phyloP scores from a whole-genome alignment of 208 protist species.

The Leishmania martiniquensis region DNA sequence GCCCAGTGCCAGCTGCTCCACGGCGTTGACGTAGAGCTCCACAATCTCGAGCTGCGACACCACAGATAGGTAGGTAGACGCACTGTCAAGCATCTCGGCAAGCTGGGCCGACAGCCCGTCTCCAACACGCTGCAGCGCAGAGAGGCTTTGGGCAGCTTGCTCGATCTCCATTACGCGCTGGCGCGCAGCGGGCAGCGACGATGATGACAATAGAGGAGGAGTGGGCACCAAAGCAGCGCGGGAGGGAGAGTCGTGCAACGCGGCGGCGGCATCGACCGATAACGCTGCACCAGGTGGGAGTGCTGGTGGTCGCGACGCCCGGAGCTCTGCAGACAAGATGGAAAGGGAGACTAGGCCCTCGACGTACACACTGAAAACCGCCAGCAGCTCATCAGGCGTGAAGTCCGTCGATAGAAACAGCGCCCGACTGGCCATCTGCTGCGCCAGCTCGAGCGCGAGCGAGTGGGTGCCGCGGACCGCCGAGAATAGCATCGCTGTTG shows the following conservation, averaged over 20 bases:
- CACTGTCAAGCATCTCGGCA: conserved; percentile 50
- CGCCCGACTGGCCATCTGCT: conserved; percentile 61
- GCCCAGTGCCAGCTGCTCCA: conserved; percentile 27
- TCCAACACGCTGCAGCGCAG: conserved; percentile 50
- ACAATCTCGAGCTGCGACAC: conserved; percentile 62
- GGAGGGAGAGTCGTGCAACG: background rate
- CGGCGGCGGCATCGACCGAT: background rate
- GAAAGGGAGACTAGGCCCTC: conserved; percentile 45
- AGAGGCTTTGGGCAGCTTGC: conserved; percentile 49
- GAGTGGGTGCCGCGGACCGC: conserved; percentile 32
- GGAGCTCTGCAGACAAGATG: conserved; percentile 30
- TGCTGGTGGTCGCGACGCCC: background rate
- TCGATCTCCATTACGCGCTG: conserved; percentile 31
- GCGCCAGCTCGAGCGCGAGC: conserved; percentile 40
- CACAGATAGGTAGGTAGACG: conserved; percentile 61
- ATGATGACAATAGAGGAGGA: background rate
- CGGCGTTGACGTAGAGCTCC: conserved; percentile 49
- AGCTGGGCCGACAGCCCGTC: conserved; percentile 65
- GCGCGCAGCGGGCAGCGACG: background rate
- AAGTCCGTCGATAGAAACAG: conserved; percentile 85
- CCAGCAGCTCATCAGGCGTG: conserved; percentile 73
- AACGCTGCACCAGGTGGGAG: background rate
- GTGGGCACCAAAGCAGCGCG: background rate
- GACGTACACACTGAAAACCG: conserved; percentile 74
- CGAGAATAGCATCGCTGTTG: conserved; percentile 73